Base-by-base conservation (phyloP, 768 basidiomycete genomes). In the Hericium coralloides region DNA sequence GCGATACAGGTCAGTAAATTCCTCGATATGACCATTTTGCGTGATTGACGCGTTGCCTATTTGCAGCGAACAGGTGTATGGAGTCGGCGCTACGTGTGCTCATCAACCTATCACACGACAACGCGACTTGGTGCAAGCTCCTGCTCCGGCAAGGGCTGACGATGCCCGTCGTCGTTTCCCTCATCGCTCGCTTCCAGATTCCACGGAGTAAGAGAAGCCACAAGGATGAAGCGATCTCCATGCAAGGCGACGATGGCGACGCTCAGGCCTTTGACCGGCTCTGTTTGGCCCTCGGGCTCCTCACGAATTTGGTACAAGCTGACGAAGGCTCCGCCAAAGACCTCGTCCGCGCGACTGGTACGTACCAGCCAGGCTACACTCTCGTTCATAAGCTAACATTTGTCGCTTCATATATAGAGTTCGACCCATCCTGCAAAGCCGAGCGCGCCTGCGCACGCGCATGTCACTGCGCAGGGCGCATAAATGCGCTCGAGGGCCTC, bases 291-390 rank as follows among this genome's bases (percentile, higher is more conserved):
- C 76, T 92, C 5, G 90, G 84, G 1, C 71, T 92, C 10, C 71
- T 92, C 41, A 89, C 88, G 53, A 92, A 91, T 67, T 72, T 92
- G 45, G 81, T 89, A 0, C 86, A 90, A 64, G 72, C 72, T 5
- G 71, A 76, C n/a, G 74, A 76, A n/a, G 74, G 76, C 0, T 72
- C 69, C n/a, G 75, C 77, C 10, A 80, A 79, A 47, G 67, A 74
- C 38, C 62, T 72, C 2, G 66, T 82, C 9, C 74, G 78, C 43
- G 72, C 74, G 12, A 78, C 73, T 39, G 70, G 87, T 87, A 65
- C 59, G 83, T 68, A 1, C 49, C 38, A n/a, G n/a, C 38, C 39
- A 22, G 18, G 31, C 26, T 17, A 23, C 49, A 48, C n/a, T 52
- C 37, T 60, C 20, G 12, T 41, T 22, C 23, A 31, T 38, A 50